A percentile compares a stretch with the other conserved stretches of the same genome.
These are phyloP conservation scores for Neodidymelliopsis sp. DNA, from an alignment of 2,329 filamentous ascomycete genomes.

Conservation along the genomic window DNA sequence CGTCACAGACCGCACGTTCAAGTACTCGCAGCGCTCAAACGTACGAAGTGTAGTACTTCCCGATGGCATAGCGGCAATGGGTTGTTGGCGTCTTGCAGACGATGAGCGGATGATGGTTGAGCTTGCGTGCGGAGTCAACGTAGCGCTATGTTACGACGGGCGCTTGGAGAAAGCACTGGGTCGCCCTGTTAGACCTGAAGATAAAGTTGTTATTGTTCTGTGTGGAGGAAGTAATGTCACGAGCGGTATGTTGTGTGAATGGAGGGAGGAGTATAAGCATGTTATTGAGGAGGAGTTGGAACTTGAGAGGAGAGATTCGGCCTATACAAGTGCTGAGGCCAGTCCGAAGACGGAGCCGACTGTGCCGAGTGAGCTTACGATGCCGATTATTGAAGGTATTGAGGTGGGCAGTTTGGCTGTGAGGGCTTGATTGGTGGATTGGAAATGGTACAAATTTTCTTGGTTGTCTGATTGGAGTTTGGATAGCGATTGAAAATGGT, in stretches of 20 bases:
- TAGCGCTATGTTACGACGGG: conserved; percentile 73
- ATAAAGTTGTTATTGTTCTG: conserved; percentile 82
- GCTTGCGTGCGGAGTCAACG: conserved; percentile 80
- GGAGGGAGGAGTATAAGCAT: conserved; percentile 52
- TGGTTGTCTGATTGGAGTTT: conserved; percentile 4
- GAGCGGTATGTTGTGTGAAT: conserved; percentile 59
- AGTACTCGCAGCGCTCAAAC: conserved; percentile 64
- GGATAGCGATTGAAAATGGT: conserved; percentile 7
- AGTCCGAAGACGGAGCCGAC: conserved; percentile 7
- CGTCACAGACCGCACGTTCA: conserved; percentile 73
- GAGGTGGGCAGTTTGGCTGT: conserved; percentile 9
- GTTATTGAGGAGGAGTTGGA: conserved; percentile 27
- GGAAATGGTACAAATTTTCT: background rate
- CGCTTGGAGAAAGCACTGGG: conserved; percentile 66
- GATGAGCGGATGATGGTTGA: conserved; percentile 85
- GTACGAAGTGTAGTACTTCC: conserved; percentile 70
- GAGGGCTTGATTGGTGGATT: background rate
- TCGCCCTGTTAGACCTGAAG: conserved; percentile 68
- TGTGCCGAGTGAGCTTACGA: conserved; percentile 10
- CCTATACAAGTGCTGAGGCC: conserved; percentile 18
- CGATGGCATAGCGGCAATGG: conserved; percentile 81
- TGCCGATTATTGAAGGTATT: conserved; percentile 16
- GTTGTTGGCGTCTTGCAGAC: conserved; percentile 78
- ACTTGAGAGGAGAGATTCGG: conserved; percentile 27
- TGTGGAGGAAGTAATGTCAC: conserved; percentile 72